Evolutionary conservation across 768 basidiomycete species (phyloP), one percentile per base, ranked within the genome.

Genomic region (Boletus speciosus): DNA sequence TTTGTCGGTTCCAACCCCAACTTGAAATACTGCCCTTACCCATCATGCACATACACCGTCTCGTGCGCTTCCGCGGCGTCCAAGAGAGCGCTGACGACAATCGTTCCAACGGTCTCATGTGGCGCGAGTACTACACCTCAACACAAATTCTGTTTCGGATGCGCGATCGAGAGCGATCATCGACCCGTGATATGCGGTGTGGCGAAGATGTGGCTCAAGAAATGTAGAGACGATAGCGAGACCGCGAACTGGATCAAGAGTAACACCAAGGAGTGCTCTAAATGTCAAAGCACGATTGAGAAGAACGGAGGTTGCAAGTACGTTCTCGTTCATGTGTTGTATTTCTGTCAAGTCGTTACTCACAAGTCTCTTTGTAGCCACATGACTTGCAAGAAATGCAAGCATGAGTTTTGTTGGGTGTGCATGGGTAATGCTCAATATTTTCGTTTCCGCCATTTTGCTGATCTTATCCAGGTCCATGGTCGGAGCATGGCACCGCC

Each of bases 221-320:
- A 99, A 73, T 98, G 97, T 72, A 83, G 85, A 47, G 97, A 99
- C 69, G 97, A 99, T 68, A 91, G 88, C 58, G 97, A 99, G 75
- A 99, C 97, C 16, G 93, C 94, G 25, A 98, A 99, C 71, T 99
- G 97, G 97, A 93, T 99, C 78, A 93, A 92, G 82, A 97, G 94
- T 59, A 98, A 99, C 69, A 99, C 97, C 39, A 98, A 99, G 78
- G 97, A 99, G 72, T 99, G 97, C 69, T 78, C 84, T 19, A 87
- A 93, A 68, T 99, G 97, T 70, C 88, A 93, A 70, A 93, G 93
- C 63, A 98, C 97, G 49, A 99, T 99, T 54, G 97, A 99, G 82
- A 99, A 99, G 87, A 98, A 98, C 60, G 97, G 97, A 9, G 97
- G 97, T 12, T 99, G 97, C 93, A 98, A 99, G 94, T 98, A 66